Conservation (phyloP, 176 grass and related monocot species). For the sorghum (Sorghum bicolor) region DNA sequence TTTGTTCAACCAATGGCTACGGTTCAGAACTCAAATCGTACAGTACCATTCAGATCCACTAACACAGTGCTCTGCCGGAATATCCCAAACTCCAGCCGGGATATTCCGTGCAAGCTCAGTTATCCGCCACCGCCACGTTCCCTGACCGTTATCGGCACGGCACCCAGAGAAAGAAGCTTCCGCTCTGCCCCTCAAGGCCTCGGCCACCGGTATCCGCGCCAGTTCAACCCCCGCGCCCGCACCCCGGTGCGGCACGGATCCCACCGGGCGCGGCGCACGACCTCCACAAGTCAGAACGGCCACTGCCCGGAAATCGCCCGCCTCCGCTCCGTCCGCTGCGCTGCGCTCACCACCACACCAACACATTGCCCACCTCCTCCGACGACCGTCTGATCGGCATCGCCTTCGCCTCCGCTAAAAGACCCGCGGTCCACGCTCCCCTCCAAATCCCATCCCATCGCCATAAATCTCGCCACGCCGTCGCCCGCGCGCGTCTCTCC, state of each 20-base stretch:
- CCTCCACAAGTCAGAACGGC: neutral
- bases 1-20: neutral
- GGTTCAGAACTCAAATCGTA: neutral
- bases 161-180: neutral
- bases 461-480: slow-evolving; percentile 35
- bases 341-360: neutral
- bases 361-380: slow-evolving; percentile 9
- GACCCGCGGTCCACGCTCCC: slow-evolving; percentile 22
- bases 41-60: neutral
- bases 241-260: slow-evolving; percentile 2
- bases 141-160: no score
- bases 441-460: slow-evolving; percentile 2
- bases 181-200: neutral
- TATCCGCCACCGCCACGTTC: neutral
- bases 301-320: neutral
- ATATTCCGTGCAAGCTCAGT: slow-evolving; percentile 2
- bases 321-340: neutral
- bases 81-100: neutral
- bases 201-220: neutral
- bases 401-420: neutral
- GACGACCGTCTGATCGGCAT: slow-evolving; percentile 6
- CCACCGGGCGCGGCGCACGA: neutral
- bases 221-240: neutral
- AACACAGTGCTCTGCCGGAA: neutral
- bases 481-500: neutral